Percentiles rank a stretch among this genome's conserved stretches.
phyloP scores from a whole-genome alignment of 768 basidiomycete species.

The Lactarius deliciosus region DNA sequence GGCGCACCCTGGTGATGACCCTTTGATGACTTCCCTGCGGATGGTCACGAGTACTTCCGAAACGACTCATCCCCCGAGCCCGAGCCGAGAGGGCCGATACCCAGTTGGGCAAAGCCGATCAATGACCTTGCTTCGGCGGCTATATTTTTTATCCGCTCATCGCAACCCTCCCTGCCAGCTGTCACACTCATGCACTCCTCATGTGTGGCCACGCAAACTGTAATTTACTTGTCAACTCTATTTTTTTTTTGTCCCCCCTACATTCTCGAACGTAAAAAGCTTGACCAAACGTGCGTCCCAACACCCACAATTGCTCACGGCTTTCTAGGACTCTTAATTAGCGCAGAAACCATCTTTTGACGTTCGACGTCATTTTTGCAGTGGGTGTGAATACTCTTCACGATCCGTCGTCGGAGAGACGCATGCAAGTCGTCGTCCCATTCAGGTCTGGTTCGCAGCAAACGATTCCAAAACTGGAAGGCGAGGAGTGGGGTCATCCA shows the following conservation, averaged over 20 bases:
- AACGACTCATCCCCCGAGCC: constrained; percentile 21
- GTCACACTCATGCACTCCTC: constrained; percentile 10
- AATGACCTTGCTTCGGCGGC: background rate
- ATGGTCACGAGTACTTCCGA: constrained; percentile 21
- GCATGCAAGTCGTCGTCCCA: constrained; percentile 51
- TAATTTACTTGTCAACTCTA: constrained; percentile 23
- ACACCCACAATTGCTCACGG: background rate
- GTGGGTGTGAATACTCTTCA: constrained; percentile 36
- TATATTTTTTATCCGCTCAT: background rate
- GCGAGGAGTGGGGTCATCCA: constrained; percentile 51
- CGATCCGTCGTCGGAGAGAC: constrained; percentile 45
- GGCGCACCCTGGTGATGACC: constrained; percentile 18
- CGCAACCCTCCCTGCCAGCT: constrained; percentile 21
- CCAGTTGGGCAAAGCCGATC: constrained; percentile 20
- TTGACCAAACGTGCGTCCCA: background rate
- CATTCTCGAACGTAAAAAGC: constrained; percentile 14
- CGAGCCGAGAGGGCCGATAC: constrained; percentile 9
- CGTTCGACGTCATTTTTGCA: constrained; percentile 33
- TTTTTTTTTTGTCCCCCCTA: constrained; percentile 15
- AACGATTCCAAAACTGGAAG: constrained; percentile 56
- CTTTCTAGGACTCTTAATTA: constrained; percentile 34
- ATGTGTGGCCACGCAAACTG: background rate
- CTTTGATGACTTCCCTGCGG: constrained; percentile 1
- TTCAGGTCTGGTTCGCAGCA: constrained; percentile 46
- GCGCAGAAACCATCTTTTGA: constrained; percentile 37